These are phyloP conservation scores for Millerozyma miso DNA, from an alignment of 805 yeast genomes.

Conservation along the genomic window DNA sequence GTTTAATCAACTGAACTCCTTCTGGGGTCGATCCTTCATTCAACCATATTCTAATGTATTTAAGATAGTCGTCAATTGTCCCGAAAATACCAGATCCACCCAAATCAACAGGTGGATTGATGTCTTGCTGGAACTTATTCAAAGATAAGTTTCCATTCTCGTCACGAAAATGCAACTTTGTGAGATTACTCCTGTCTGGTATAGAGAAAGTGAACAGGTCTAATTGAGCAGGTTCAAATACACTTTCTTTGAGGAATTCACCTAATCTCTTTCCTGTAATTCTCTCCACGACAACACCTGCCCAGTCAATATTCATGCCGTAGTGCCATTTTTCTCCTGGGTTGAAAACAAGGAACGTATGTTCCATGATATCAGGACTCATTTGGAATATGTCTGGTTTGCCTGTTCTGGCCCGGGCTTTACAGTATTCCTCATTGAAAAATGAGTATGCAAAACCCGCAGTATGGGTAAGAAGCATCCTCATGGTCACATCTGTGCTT, in stretches of 20 bases:
- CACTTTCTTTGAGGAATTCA: conserved; percentile 21
- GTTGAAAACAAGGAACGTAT: conserved; percentile 24
- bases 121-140: conserved; percentile 8
- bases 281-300: conserved; percentile 26
- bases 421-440: conserved; percentile 16
- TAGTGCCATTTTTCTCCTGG: conserved; percentile 36
- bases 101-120: conserved; percentile 21
- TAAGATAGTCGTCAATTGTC: conserved; percentile 36
- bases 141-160: not conserved
- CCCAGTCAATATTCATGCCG: conserved; percentile 35
- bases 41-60: conserved; percentile 34
- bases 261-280: conserved; percentile 23
- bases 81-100: conserved; percentile 45
- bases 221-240: conserved; percentile 27
- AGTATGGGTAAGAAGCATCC: conserved; percentile 33
- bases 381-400: conserved; percentile 3
- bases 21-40: conserved; percentile 38
- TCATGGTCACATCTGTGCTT: conserved; percentile 26
- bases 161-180: conserved; percentile 11
- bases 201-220: conserved; percentile 16
- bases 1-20: conserved; percentile 26
- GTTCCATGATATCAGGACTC: conserved; percentile 12
- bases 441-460: conserved; percentile 35
- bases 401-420: conserved; percentile 4
- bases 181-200: conserved; percentile 10